Evolutionary conservation across 2,329 filamentous ascomycete genomes (phyloP).

Genomic region (Trichoderma koningiopsis): DNA sequence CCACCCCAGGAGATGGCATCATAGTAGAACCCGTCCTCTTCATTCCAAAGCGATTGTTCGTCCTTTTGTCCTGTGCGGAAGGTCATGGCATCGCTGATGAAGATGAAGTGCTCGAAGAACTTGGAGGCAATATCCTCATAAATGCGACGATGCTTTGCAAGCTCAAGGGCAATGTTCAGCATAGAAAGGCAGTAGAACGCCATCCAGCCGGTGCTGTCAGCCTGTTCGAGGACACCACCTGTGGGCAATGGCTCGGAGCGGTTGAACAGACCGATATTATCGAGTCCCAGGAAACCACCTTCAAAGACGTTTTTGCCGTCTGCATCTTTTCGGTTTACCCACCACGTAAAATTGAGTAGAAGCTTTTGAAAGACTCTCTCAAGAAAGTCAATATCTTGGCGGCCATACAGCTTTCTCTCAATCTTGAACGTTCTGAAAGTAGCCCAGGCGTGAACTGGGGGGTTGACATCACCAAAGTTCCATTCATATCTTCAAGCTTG

Average conservation of each 20-base stretch:
- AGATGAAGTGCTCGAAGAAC: constrained; percentile 98
- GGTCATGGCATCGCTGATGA: constrained; percentile 97
- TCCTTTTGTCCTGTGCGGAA: constrained; percentile 69
- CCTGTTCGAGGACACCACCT: constrained; percentile 90
- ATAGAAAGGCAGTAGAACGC: constrained; percentile 95
- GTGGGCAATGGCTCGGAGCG: constrained; percentile 93
- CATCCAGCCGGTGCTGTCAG: constrained; percentile 99
- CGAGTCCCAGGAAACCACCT: constrained; percentile 89
- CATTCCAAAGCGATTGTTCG: constrained; percentile 91
- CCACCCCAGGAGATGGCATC: constrained; percentile 97
- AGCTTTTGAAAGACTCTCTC: constrained; percentile 97
- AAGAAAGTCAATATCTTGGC: constrained; percentile 91
- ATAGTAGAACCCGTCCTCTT: constrained; percentile 96
- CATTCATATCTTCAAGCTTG: constrained; percentile 69
- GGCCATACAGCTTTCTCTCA: constrained; percentile 93
- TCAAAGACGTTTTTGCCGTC: constrained; percentile 98
- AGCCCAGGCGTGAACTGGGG: constrained; percentile 94
- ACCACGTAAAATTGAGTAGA: constrained; percentile 97
- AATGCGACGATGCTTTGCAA: constrained; percentile 90
- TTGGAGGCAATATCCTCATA: constrained; percentile 98
- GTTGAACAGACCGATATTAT: constrained; percentile 98
- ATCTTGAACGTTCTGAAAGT: constrained; percentile 98
- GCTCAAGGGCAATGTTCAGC: constrained; percentile 93
- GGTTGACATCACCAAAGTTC: constrained; percentile 98
- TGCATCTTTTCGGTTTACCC: constrained; percentile 94